Conservation (phyloP, 129 eudicot species). For the Silybum marianum region DNA sequence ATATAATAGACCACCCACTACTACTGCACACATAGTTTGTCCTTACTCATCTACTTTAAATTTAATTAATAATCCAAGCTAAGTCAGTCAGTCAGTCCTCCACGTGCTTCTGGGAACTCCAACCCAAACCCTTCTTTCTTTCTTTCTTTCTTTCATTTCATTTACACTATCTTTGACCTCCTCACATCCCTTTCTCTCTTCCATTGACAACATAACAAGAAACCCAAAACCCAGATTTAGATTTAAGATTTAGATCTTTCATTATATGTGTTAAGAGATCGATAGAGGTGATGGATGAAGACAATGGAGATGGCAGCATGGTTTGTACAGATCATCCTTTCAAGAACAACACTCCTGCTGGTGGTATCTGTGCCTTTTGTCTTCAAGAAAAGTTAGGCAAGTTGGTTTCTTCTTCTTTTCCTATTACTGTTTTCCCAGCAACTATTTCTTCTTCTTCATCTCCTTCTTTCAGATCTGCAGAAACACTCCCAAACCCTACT, state of each 20-base stretch:
- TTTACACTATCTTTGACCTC: constrained; percentile 8
- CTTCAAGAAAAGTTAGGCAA: constrained; percentile 94
- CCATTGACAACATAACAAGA: background rate
- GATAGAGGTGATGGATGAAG: constrained; percentile 52
- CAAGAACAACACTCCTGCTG: constrained; percentile 61
- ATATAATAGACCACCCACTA: no score
- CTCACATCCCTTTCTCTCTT: background rate
- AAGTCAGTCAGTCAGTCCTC: constrained; percentile 50
- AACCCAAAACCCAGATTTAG: background rate
- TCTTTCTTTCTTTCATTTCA: constrained; percentile 32
- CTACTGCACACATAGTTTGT: constrained; percentile 37
- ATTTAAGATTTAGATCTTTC: background rate
- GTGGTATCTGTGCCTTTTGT: constrained; percentile 87
- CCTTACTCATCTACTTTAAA: constrained; percentile 19
- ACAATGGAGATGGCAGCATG: constrained; percentile 60
- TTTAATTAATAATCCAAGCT: constrained; percentile 30
- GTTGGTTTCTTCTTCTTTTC: constrained; percentile 83
- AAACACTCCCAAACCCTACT: background rate
- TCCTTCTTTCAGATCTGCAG: constrained; percentile 64
- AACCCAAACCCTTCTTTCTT: constrained; percentile 34
- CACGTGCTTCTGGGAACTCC: constrained; percentile 83
- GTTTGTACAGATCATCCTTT: constrained; percentile 70
- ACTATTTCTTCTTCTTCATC: constrained; percentile 61
- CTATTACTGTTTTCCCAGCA: constrained; percentile 58
- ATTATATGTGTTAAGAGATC: constrained; percentile 4